A percentile compares a stretch with the other conserved stretches of the same genome.
These are phyloP conservation scores for Saprolegnia parasitica DNA, from an alignment of 352 stramenopile genomes.

Conservation along the genomic window DNA sequence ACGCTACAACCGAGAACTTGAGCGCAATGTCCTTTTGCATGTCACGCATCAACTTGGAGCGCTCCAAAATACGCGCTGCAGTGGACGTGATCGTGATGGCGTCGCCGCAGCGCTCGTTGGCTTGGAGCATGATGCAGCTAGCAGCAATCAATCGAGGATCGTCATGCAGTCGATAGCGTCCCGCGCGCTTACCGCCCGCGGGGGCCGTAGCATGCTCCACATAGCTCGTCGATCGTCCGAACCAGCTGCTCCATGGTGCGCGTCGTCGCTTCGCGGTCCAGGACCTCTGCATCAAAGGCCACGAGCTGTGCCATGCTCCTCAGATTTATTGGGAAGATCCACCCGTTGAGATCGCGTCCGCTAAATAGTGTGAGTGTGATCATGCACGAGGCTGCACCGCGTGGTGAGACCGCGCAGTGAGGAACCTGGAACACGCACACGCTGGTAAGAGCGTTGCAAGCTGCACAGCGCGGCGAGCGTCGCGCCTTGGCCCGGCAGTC, in stretches of 20 bases:
- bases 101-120: constrained; percentile 19
- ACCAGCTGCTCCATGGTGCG: neutral
- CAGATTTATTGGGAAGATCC: neutral
- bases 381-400: too few relatives aligned
- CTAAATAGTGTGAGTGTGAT: neutral
- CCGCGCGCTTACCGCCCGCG: neutral
- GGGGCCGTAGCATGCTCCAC: constrained; percentile 1
- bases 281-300: neutral
- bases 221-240: neutral
- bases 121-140: constrained; percentile 14
- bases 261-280: neutral
- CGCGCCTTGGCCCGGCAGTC: neutral
- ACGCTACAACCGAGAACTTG: constrained; percentile 2
- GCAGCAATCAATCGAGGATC: neutral
- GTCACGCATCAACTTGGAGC: neutral
- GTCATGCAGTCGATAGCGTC: neutral
- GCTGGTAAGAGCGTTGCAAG: too few relatives aligned
- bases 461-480: neutral
- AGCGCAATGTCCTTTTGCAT: neutral
- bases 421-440: too few relatives aligned
- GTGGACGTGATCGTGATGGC: constrained; percentile 13
- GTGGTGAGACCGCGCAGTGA: too few relatives aligned
- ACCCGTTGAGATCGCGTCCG: neutral
- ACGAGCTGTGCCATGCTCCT: neutral
- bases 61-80: constrained; percentile 10